A percentile compares a stretch with the other conserved stretches of the same genome.
These are phyloP conservation scores for Ceratocystis diversiconidia DNA, from an alignment of 2,329 filamentous ascomycete genomes.

Conservation along the genomic window DNA sequence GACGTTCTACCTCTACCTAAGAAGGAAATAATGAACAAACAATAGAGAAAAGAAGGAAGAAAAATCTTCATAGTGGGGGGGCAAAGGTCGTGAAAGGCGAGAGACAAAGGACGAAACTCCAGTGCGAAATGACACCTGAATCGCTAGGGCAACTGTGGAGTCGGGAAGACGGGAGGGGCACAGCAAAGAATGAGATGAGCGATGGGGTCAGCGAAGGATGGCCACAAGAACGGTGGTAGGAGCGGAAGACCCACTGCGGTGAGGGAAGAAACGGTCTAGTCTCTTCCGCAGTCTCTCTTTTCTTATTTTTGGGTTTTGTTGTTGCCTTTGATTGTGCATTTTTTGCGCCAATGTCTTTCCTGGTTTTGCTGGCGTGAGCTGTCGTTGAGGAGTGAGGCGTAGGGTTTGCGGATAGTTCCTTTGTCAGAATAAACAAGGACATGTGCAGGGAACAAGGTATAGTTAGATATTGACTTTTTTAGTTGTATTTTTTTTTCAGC, in stretches of 20 bases:
- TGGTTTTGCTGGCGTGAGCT: no score
- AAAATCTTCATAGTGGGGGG: not conserved
- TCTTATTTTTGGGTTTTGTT: not conserved
- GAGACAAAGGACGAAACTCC: no score
- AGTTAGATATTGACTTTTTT: no score
- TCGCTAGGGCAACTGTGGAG: conserved; percentile 1
- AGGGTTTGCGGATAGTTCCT: not conserved
- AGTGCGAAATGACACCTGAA: not conserved
- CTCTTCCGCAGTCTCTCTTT: no score
- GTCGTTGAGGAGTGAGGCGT: not conserved
- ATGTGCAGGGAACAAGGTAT: not conserved
- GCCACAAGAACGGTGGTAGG: not conserved
- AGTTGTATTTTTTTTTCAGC: no score
- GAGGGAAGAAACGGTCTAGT: not conserved
- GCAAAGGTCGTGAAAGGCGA: not conserved
- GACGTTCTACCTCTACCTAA: not conserved
- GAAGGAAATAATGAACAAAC: not conserved
- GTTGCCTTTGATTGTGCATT: not conserved
- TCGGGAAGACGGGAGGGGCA: not conserved
- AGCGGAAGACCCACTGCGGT: not conserved
- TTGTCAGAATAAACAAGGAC: not conserved
- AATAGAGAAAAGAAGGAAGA: not conserved
- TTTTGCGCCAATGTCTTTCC: not conserved
- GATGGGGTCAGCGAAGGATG: not conserved
- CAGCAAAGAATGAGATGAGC: not conserved